Conservation (phyloP, 2,329 filamentous ascomycete genomes). For the Penicillium sp. region DNA sequence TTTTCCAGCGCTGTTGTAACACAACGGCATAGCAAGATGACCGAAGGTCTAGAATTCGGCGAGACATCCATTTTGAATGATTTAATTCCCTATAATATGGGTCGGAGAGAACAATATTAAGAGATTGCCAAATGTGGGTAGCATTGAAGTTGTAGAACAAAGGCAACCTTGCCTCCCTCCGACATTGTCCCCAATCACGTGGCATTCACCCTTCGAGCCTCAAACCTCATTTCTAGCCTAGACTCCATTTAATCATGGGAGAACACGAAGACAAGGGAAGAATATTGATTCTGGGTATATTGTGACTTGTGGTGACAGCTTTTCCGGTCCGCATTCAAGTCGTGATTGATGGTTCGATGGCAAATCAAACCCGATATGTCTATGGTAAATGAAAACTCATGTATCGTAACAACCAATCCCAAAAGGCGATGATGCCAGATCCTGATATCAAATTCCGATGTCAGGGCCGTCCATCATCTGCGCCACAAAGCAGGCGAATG, state of each 20-base stretch:
- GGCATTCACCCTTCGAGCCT: neutral
- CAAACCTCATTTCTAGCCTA: neutral
- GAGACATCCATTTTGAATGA: neutral
- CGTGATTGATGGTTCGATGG: conserved; percentile 3
- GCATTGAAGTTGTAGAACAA: conserved; percentile 26
- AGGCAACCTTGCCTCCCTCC: conserved; percentile 9
- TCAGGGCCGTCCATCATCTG: conserved; percentile 4
- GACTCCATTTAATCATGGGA: neutral
- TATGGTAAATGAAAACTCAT: conserved; percentile 4
- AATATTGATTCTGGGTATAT: conserved; percentile 22
- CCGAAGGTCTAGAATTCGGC: conserved; percentile 1
- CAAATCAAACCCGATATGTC: conserved; percentile 6
- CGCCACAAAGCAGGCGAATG: conserved; percentile 11
- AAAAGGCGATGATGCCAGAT: neutral
- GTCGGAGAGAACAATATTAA: conserved; percentile 19
- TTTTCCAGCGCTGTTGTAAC: neutral
- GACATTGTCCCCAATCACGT: conserved; percentile 23
- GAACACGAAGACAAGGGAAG: neutral
- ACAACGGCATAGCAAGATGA: neutral
- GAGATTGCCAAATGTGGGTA: conserved; percentile 18
- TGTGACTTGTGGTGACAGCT: neutral
- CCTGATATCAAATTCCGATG: neutral
- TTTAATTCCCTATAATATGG: neutral
- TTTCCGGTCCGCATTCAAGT: conserved; percentile 2
- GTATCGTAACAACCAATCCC: neutral